These are phyloP conservation scores for Hypoxylon sp. DNA, from an alignment of 2,329 filamentous ascomycete species.

Conservation along the genomic window DNA sequence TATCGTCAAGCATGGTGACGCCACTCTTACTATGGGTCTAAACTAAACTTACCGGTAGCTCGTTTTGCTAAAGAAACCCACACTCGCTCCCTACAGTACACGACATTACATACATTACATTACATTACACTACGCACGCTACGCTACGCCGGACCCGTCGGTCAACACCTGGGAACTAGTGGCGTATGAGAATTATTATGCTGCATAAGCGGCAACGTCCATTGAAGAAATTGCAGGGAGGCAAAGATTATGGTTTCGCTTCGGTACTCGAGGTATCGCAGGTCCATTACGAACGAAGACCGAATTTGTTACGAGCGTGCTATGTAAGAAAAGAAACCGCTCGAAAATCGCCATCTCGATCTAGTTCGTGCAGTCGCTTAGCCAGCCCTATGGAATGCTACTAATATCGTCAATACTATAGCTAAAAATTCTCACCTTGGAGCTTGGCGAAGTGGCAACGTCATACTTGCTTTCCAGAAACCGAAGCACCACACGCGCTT, in stretches of 20 bases:
- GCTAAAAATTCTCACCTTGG: background rate
- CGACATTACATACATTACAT: background rate
- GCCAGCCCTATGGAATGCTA: background rate
- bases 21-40: constrained; percentile 28
- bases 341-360: background rate
- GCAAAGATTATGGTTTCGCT: background rate
- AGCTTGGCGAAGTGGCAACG: background rate
- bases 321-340: background rate
- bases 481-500: background rate
- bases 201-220: background rate
- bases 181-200: background rate
- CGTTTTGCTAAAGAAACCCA: constrained; percentile 19
- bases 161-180: constrained; percentile 1
- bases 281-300: background rate
- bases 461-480: background rate
- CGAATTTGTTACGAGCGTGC: background rate
- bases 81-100: background rate
- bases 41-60: background rate
- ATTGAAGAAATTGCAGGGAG: background rate
- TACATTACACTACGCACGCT: too few relatives aligned
- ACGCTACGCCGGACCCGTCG: background rate
- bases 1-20: constrained; percentile 35
- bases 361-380: background rate
- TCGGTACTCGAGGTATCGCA: background rate
- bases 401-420: too few relatives aligned